A percentile compares a stretch with the other conserved stretches of the same genome.
Evolutionary conservation across 495 filamentous ascomycete genomes (phyloP).

Genomic region (Penicillium canescens): DNA sequence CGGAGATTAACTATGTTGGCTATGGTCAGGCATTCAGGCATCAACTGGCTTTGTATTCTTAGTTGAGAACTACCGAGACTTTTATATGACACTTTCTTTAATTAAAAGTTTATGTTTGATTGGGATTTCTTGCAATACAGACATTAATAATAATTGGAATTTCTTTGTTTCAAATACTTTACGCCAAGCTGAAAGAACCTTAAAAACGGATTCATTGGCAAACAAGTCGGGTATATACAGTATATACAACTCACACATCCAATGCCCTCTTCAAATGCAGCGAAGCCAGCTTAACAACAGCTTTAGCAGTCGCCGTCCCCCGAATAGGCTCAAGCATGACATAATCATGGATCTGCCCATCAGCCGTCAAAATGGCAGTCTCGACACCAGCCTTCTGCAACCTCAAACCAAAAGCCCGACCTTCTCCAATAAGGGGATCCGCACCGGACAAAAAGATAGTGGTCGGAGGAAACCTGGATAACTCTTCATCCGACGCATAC

Average conservation of each 20-base stretch:
- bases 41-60: not conserved
- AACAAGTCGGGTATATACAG: too few relatives aligned
- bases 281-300: not conserved
- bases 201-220: too few relatives aligned
- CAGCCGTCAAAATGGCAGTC: conserved; percentile 3
- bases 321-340: conserved; percentile 9
- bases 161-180: too few relatives aligned
- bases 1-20: conserved; percentile 18
- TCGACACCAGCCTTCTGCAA: not conserved
- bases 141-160: too few relatives aligned
- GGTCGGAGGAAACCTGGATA: not conserved
- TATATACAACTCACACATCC: not conserved
- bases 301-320: not conserved
- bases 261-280: not conserved
- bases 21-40: conserved; percentile 5
- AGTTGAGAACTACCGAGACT: not conserved
- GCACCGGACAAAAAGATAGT: not conserved
- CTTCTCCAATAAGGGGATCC: not conserved
- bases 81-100: too few relatives aligned
- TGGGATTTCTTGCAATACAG: too few relatives aligned
- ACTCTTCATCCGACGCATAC: not conserved
- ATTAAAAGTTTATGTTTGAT: too few relatives aligned
- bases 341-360: conserved; percentile 7
- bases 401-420: not conserved
- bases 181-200: too few relatives aligned